Percentiles rank a stretch among this genome's conserved stretches.
These are phyloP conservation scores for Kwoniella mangroviensis DNA, from an alignment of 768 basidiomycete species.

Conservation along the genomic window DNA sequence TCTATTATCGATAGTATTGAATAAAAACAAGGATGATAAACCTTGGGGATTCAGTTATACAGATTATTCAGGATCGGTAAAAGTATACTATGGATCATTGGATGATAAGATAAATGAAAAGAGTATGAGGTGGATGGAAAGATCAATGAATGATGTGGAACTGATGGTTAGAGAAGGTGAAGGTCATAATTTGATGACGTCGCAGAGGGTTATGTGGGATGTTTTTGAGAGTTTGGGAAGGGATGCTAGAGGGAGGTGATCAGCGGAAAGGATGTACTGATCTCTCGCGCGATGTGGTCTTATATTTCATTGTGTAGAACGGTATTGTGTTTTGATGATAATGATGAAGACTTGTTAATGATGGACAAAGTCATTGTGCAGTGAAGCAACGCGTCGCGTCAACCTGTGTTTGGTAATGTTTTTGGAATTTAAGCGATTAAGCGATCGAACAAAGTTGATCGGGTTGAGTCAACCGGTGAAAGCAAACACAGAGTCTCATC, in stretches of 20 bases:
- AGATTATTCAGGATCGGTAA: conserved; percentile 74
- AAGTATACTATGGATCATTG: conserved; percentile 89
- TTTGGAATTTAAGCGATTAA: neutral
- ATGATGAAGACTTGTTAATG: too few species aligned
- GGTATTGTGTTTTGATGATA: neutral
- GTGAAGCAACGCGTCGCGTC: neutral
- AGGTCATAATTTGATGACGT: conserved; percentile 93
- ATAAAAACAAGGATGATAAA: conserved; percentile 78
- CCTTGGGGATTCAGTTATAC: conserved; percentile 90
- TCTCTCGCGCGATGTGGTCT: too few species aligned
- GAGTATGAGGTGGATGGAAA: conserved; percentile 82
- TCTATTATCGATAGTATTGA: conserved; percentile 80
- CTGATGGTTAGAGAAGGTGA: conserved; percentile 84
- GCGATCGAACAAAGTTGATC: neutral
- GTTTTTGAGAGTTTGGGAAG: conserved; percentile 53
- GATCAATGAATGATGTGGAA: conserved; percentile 75
- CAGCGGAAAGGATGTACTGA: neutral
- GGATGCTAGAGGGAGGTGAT: conserved; percentile 18
- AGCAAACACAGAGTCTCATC: neutral
- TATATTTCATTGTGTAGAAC: too few species aligned
- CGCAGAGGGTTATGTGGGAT: conserved; percentile 60
- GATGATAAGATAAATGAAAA: conserved; percentile 94
- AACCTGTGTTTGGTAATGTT: conserved; percentile 1
- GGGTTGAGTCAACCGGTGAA: conserved; percentile 12
- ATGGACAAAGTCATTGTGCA: too few species aligned